A percentile compares a stretch with the other conserved stretches of the same genome.
These are phyloP conservation scores for Cudoniella acicularis DNA, from an alignment of 495 filamentous ascomycete genomes.

Conservation along the genomic window DNA sequence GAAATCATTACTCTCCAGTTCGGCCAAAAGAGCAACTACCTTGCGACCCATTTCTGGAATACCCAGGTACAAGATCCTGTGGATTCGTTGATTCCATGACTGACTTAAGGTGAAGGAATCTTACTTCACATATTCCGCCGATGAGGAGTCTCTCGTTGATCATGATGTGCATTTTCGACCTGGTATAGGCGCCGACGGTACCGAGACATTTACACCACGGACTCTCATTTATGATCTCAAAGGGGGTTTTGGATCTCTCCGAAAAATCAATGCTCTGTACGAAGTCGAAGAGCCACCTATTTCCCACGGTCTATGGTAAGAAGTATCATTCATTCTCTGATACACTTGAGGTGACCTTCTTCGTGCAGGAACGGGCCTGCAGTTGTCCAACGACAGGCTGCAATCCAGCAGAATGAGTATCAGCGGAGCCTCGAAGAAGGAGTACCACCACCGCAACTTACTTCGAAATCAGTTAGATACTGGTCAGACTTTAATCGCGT, in stretches of 20 bases:
- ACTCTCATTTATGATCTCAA: constrained; percentile 95
- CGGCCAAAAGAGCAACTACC: constrained; percentile 87
- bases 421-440: constrained; percentile 73
- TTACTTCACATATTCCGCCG: constrained; percentile 85
- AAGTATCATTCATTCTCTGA: not conserved
- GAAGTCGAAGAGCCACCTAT: constrained; percentile 52
- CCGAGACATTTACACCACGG: constrained; percentile 88
- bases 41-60: constrained; percentile 99
- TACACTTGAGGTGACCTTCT: not conserved
- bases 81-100: constrained; percentile 6
- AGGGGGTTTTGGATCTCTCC: constrained; percentile 81
- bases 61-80: constrained; percentile 50
- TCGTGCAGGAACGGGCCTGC: constrained; percentile 63
- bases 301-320: constrained; percentile 58
- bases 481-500: constrained; percentile 94
- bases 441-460: constrained; percentile 56
- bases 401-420: constrained; percentile 69
- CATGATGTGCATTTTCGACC: constrained; percentile 91
- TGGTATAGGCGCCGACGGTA: constrained; percentile 75
- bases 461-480: constrained; percentile 70
- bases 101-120: constrained; percentile 64
- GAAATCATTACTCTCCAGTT: constrained; percentile 94
- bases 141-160: constrained; percentile 68
- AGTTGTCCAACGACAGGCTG: constrained; percentile 60
- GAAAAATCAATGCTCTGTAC: constrained; percentile 86